Conservation (phyloP, 768 basidiomycete genomes). For the Boletellus ananiceps region DNA sequence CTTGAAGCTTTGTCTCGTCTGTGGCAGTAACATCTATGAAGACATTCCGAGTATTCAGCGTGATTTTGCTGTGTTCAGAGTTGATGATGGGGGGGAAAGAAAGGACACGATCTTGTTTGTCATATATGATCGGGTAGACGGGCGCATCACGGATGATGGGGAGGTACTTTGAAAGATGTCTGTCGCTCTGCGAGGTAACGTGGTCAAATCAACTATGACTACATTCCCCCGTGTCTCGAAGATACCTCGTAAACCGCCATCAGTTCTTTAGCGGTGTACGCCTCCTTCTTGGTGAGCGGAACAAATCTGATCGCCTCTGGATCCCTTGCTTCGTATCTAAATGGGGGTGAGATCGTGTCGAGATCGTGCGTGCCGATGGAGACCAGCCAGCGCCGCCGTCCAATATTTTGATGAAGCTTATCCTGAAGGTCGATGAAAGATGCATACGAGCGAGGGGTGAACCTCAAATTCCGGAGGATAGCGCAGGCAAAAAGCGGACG, state of each 20-base stretch:
- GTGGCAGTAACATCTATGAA: slow-evolving; percentile 98
- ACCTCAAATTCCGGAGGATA: slow-evolving; percentile 83
- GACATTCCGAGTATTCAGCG: slow-evolving; percentile 85
- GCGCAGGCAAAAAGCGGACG: slow-evolving; percentile 91
- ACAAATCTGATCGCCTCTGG: slow-evolving; percentile 90
- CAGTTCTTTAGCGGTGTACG: slow-evolving; percentile 82
- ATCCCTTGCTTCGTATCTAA: slow-evolving; percentile 77
- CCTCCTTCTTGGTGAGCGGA: slow-evolving; percentile 75
- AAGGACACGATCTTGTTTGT: slow-evolving; percentile 77
- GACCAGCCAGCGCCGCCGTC: slow-evolving; percentile 83
- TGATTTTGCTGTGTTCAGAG: slow-evolving; percentile 96
- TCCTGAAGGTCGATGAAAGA: slow-evolving; percentile 99
- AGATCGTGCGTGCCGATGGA: slow-evolving; percentile 98
- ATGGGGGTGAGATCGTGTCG: slow-evolving; percentile 82
- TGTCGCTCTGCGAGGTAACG: slow-evolving; percentile 62
- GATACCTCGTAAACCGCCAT: slow-evolving; percentile 91
- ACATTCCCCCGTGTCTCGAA: not conserved
- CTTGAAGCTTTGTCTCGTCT: slow-evolving; percentile 92
- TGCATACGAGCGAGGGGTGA: slow-evolving; percentile 84
- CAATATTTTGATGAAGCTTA: slow-evolving; percentile 95
- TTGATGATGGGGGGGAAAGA: slow-evolving; percentile 99
- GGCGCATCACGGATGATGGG: slow-evolving; percentile 93
- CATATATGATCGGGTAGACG: slow-evolving; percentile 97
- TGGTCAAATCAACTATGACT: not conserved
- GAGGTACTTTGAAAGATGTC: slow-evolving; percentile 84